Percentiles rank a stretch among this genome's conserved stretches.
phyloP scores from a whole-genome alignment of 345 rosid species.

The Melastoma malabathricum region DNA sequence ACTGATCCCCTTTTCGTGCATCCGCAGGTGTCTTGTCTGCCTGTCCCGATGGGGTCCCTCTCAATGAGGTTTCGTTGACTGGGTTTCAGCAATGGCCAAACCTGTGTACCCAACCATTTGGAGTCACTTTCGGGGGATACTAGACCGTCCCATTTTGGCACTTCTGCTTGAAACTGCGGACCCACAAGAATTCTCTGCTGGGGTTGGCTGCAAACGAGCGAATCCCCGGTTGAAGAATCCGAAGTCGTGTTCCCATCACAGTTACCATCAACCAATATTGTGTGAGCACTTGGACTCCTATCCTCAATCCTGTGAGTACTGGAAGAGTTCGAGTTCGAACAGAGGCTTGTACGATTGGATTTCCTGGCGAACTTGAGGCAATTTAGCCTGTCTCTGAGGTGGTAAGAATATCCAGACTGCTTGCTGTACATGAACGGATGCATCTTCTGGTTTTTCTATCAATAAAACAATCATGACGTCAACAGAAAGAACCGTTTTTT shows the following conservation, averaged over 20 bases:
- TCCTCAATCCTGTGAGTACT: constrained; percentile 15
- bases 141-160: constrained; percentile 51
- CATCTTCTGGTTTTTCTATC: constrained; percentile 56
- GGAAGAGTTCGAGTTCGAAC: constrained; percentile 13
- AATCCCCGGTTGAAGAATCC: constrained; percentile 17
- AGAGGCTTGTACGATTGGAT: constrained; percentile 14
- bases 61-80: constrained; percentile 34
- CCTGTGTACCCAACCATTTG: constrained; percentile 60
- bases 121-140: constrained; percentile 38
- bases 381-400: constrained; percentile 53
- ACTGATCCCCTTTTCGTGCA: constrained; percentile 45
- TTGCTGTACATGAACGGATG: constrained; percentile 72
- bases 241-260: constrained; percentile 5
- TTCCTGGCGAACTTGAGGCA: constrained; percentile 11
- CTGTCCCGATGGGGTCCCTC: constrained; percentile 79
- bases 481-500: not conserved
- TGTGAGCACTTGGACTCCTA: constrained; percentile 7
- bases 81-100: constrained; percentile 52
- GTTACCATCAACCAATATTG: constrained; percentile 4
- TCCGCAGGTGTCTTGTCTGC: constrained; percentile 70
- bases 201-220: constrained; percentile 21
- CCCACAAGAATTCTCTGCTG: constrained; percentile 39
- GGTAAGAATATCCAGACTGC: constrained; percentile 45
- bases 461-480: constrained; percentile 3
- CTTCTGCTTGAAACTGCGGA: constrained; percentile 51